Base-by-base conservation (phyloP, 306 rosid species). In the Quercus variabilis region DNA sequence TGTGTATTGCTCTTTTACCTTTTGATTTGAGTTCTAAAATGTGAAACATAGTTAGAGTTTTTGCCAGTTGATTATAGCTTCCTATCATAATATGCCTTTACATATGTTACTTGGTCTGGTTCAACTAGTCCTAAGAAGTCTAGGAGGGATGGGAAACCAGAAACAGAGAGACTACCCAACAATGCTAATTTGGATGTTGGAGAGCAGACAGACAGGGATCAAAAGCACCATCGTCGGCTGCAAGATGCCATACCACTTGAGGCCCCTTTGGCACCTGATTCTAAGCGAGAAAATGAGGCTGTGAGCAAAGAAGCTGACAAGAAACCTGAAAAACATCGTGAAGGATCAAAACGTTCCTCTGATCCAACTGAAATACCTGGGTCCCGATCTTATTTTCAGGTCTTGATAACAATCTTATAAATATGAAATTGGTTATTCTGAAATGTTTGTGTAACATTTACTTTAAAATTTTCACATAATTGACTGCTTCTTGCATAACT, bases 301-400 rank as follows among this genome's bases (percentile, higher is more conserved):
- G 56, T 71, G 33, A 80, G 76, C 79, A 88, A 85, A 72, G 90
- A 85, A 69, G 73, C 84, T 28, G 82, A 81, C 72, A 83, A 64
- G 83, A 88, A 88, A 65, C 74, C 60, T 58, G 79, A 68, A 35
- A 88, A 73, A 58, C 85, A 64, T 35, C 74, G 71, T 28, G 88
- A 85, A 56, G 83, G 81, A 21, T 55, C 85, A 58, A 92, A 87
- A 60, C 84, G 73, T 78, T 84, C 89, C 3, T 76, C 92, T 56
- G 79, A 80, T 81, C 74, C 85, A 67, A 67, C 81, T 58, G 91
- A 86, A 79, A 83, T 55, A 5, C 79, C 93, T 10, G 87, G 89
- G 79, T 65, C 98, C 52, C 91, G 90, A 74, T 84, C 93, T 79
- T 69, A 62, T 81, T 76, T 79, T 74, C 91, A 95, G 99, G 99